Evolutionary conservation across 208 protist genomes (phyloP), one percentile per base, ranked within the genome.

Genomic region (Leishmania braziliensis): DNA sequence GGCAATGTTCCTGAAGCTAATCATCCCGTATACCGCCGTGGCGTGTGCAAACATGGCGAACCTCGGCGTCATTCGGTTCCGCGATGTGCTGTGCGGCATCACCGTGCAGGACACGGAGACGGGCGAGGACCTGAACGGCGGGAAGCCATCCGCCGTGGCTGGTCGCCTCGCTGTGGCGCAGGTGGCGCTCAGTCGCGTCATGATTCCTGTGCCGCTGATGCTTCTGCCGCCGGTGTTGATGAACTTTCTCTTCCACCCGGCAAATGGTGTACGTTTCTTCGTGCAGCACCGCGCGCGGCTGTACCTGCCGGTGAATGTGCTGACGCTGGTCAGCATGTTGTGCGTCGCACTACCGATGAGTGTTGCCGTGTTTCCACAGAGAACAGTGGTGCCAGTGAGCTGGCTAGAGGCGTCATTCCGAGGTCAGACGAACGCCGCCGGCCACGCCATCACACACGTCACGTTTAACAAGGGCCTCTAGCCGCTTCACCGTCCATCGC

Each of bases 21-120:
- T 95, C 36, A 90, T 96, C 65, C 93, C 95, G 26, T 98, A 92
- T 54, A 92, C 88, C 16, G 95, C 92, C 39, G 95, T 98, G 16
- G 92, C 92, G 18, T 84, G 83, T 8, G 95, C 95, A 29, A 92
- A 93, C 82, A 84, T 93, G 46, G 90, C 92, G 12, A 98, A 98
- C 87, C 80, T 97, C 12, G 71, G 84, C 39, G 86, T 96, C 48
- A 96, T 98, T 75, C 89, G 95, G 77, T 84, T 85, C 29, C 93
- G 89, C 70, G 95, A 98, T 69, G 84, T 95, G 51, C 71, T 84
- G 79, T 74, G 84, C 26, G 91, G 95, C 48, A 93, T 98, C 73
- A 70, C 87, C 36, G 86, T 98, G 54, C 86, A 84, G 69, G 95
- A 98, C 79, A 76, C 70, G 71, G 82, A 83, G 74, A 91, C 89